Conservation (phyloP, 176 grass and related monocot genomes). For the Oryza nivara region DNA sequence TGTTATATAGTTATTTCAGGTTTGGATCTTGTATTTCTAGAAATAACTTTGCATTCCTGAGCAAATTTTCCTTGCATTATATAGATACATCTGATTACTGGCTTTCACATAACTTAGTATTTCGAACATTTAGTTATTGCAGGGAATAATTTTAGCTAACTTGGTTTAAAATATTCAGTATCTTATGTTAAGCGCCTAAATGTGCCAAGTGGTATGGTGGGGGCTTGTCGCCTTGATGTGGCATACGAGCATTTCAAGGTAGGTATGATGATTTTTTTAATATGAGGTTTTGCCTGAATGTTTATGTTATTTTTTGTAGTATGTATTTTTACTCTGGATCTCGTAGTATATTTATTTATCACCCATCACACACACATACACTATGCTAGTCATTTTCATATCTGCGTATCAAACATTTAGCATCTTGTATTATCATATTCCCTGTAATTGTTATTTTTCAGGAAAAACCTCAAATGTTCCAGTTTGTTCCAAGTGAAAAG, state of each 20-base stretch:
- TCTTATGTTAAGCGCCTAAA: conserved; percentile 91
- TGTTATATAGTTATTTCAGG: neutral
- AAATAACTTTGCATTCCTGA: conserved; percentile 2
- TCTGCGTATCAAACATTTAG: neutral
- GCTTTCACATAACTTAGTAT: neutral
- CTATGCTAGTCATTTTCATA: neutral
- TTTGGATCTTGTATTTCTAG: neutral
- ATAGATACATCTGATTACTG: neutral
- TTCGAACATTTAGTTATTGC: conserved; percentile 21
- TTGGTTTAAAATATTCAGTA: conserved; percentile 55
- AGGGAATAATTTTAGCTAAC: conserved; percentile 32
- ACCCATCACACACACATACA: neutral
- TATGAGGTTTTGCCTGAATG: neutral
- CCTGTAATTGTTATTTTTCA: conserved; percentile 48
- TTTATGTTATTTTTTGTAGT: neutral
- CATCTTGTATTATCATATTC: neutral
- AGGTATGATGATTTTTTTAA: conserved; percentile 36
- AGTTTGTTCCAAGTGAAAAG: conserved; percentile 92
- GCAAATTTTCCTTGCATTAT: neutral
- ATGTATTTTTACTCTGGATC: neutral
- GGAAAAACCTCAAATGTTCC: conserved; percentile 98
- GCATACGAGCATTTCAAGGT: conserved; percentile 97
- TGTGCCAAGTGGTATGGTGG: conserved; percentile 89
- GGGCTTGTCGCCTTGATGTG: conserved; percentile 96
- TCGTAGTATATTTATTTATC: neutral